Base-by-base conservation (phyloP, 371 early-diverging fungal species). In the Chytridium lagenaria region DNA sequence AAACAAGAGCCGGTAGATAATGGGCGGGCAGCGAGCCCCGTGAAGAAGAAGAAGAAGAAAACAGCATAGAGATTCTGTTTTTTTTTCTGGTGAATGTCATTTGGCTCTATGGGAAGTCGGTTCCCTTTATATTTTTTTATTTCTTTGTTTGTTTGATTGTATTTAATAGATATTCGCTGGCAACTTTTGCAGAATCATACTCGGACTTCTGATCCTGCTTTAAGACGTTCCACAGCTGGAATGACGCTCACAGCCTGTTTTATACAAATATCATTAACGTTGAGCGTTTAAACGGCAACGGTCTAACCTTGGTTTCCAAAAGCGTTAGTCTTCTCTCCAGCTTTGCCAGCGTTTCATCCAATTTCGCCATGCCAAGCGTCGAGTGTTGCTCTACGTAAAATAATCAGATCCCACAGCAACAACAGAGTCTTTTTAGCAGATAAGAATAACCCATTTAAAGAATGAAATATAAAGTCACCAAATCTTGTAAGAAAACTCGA, bases 281-380 rank as follows among this genome's bases (percentile, higher is more conserved):
- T 10, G 5, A 23, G 26, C 5, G 26, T 15, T 23, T 22, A 52
- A 12, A 26, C 12, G 55, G 12, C 44, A 19, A 7, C 7, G 23
- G 34, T 31, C 7, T 40, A 12, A 66, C 66, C 66, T 66, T 66
- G 12, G 49, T 37, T 30, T 66, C 66, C 44, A 66, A 10, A 7
- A 37, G 7, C 28, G 44, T 38, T 2, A 66, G 30, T 16, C 28
- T 22, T 37, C 44, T 38, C 66, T 66, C 66, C 23, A 66, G 39
- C 44, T 66, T 66, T 37, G 44, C 40, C 39, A 66, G 39, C 26
- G 37, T 66, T 15, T 44, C 66, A 44, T 66, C 49, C 66, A 66
- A 28, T 22, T 66, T 33, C 19, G 31, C 37, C 30, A 61, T 16
- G 7, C 19, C 12, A 36, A 61, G 3, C 61, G 5, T 31, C 15